phyloP scores from a whole-genome alignment of 176 grass and related monocot genomes.

The Oryza officinalis region DNA sequence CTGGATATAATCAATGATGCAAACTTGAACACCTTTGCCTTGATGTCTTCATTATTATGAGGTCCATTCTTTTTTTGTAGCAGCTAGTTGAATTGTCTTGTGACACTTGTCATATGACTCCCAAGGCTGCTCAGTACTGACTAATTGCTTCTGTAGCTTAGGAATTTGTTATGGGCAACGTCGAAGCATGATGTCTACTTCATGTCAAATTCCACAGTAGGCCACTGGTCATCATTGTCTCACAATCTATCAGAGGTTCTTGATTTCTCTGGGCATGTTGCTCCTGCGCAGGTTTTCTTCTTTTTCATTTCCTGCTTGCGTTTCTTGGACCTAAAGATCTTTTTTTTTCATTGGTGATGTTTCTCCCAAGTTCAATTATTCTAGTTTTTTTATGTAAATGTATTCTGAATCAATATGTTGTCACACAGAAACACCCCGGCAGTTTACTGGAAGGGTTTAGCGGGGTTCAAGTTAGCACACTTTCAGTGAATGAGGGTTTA shows the following conservation, averaged over 20 bases:
- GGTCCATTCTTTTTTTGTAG: background rate
- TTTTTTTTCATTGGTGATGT: slow-evolving; percentile 17
- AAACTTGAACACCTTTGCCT: slow-evolving; percentile 3
- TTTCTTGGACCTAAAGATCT: slow-evolving; percentile 1
- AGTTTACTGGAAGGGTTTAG: slow-evolving; percentile 78
- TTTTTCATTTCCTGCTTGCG: slow-evolving; percentile 10
- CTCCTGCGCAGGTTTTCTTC: slow-evolving; percentile 73
- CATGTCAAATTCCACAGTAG: slow-evolving; percentile 77
- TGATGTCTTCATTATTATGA: background rate
- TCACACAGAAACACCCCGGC: slow-evolving; percentile 75
- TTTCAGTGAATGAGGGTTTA: slow-evolving; percentile 80
- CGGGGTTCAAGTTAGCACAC: slow-evolving; percentile 83
- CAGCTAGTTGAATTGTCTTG: background rate
- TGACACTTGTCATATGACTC: slow-evolving; percentile 14
- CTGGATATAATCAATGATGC: background rate
- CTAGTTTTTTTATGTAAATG: slow-evolving; percentile 2
- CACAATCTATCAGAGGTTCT: slow-evolving; percentile 56
- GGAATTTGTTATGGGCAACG: slow-evolving; percentile 93
- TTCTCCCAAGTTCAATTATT: background rate
- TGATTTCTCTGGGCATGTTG: slow-evolving; percentile 75
- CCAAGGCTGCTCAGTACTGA: slow-evolving; percentile 22
- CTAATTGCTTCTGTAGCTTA: slow-evolving; percentile 56
- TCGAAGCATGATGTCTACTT: slow-evolving; percentile 96
- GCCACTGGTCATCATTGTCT: slow-evolving; percentile 86
- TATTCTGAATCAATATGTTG: slow-evolving; percentile 12